Evolutionary conservation across 1,284 basidiomycete genomes (phyloP).

Genomic region (Cutaneotrichosporon sp.): DNA sequence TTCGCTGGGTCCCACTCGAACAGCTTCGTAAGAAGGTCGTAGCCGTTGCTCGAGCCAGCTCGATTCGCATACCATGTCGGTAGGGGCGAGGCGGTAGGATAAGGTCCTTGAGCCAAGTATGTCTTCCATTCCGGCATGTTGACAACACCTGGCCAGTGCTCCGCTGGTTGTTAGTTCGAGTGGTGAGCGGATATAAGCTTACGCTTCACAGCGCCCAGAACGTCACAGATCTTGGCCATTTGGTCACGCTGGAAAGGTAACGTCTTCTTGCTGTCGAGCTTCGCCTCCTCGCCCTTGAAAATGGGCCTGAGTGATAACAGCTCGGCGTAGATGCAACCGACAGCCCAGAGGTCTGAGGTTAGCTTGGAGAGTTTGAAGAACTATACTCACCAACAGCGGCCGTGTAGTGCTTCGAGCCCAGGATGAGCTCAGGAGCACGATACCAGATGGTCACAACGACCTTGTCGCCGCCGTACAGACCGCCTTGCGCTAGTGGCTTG

Average conservation of each 20-base stretch:
- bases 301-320: constrained; percentile 89
- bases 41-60: constrained; percentile 59
- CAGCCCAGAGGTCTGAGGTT: constrained; percentile 78
- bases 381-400: constrained; percentile 67
- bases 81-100: constrained; percentile 25
- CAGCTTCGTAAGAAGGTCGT: constrained; percentile 76
- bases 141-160: constrained; percentile 82
- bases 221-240: constrained; percentile 89
- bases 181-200: constrained; percentile 27
- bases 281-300: constrained; percentile 99
- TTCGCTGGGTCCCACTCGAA: constrained; percentile 89
- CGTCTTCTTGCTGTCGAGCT: constrained; percentile 77
- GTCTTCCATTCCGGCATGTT: constrained; percentile 85
- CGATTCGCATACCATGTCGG: constrained; percentile 68
- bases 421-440: constrained; percentile 87
- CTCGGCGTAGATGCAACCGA: constrained; percentile 96
- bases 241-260: constrained; percentile 95
- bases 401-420: constrained; percentile 95
- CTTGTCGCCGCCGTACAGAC: constrained; percentile 78
- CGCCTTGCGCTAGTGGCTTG: constrained; percentile 46
- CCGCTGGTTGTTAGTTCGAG: constrained; percentile 50
- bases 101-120: constrained; percentile 72
- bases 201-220: constrained; percentile 87
- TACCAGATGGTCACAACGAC: constrained; percentile 99
- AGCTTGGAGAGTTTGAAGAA: neutral